Base-by-base conservation (phyloP, 495 filamentous ascomycete genomes). In the Neurospora sp. region DNA sequence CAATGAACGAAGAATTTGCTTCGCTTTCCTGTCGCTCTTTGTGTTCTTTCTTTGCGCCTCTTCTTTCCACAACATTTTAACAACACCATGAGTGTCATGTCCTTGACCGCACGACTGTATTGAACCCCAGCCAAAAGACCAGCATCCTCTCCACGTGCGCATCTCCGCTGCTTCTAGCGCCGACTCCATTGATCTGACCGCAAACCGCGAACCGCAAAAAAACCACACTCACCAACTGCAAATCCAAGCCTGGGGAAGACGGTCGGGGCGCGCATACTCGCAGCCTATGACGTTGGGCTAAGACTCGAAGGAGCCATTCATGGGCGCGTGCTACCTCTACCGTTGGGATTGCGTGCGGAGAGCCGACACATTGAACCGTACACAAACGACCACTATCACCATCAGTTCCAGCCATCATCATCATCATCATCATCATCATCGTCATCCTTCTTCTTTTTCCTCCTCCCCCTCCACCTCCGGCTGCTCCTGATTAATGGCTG, bases 401-500 rank as follows among this genome's bases (percentile, higher is more conserved):
- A 66, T 66, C 54, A 66, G 12, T 18, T 35, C 49, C 23, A 27
- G 44, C 44, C 44, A 20, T 49, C 44, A 10, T 49, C 44, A 49
- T 49, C 44, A 9, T n/a, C 18, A 11, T n/a, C 41, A 49, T 49
- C 44, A 10, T 49, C 44, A 49, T 49, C 44, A 9, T n/a, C 18
- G 39, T n/a, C 41, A 49, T 49, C 44, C 49, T 60, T 31, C 23
- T 7, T 62, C 12, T 16, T 31, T 31, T 60, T 1, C 27, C 27
- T 31, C 27, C 46, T 54, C 46, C 46, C 5, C 46, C 20, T 54
- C 11, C 20, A 27, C 54, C 54, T 66, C 27, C 54, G 54, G 54
- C 54, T 66, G 54, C 27, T 66, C 14, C 7, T 66, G 27, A 66
- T 81, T 82, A 71, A 86, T 86, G 84, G 84, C 84, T 83, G 84